Conservation (phyloP, 2,329 filamentous ascomycete genomes). For the Myriosclerotinia curreyana region DNA sequence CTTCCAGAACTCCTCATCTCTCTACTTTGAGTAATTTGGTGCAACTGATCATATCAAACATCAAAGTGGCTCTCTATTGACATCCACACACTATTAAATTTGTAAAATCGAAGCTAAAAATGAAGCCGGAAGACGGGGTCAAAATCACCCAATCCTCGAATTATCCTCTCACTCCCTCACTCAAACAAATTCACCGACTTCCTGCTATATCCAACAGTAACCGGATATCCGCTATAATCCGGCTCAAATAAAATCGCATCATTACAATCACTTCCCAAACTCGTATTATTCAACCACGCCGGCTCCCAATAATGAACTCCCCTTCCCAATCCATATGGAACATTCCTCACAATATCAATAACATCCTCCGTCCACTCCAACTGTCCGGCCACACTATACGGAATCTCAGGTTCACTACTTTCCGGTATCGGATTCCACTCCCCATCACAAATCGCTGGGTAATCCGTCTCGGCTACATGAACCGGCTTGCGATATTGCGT, state of each 20-base stretch:
- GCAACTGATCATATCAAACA: too few relatives aligned
- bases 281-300: constrained; percentile 45
- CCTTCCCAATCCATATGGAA: constrained; percentile 52
- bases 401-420: constrained; percentile 48
- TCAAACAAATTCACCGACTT: constrained; percentile 16
- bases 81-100: too few relatives aligned
- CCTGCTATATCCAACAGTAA: constrained; percentile 11
- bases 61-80: too few relatives aligned
- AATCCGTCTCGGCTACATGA: constrained; percentile 67
- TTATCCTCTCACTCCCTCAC: neutral
- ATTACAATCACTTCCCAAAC: constrained; percentile 60
- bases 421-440: constrained; percentile 42
- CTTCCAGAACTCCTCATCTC: too few relatives aligned
- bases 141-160: neutral
- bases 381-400: constrained; percentile 62
- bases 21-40: too few relatives aligned
- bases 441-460: constrained; percentile 64
- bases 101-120: too few relatives aligned
- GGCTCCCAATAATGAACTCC: constrained; percentile 70
- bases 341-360: constrained; percentile 52
- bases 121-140: too few relatives aligned
- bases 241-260: constrained; percentile 59
- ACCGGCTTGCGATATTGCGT: constrained; percentile 62
- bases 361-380: constrained; percentile 57
- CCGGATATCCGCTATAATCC: constrained; percentile 35